These are phyloP conservation scores for Aspergillus sclerotioniger DNA, from an alignment of 495 filamentous ascomycete genomes.

Conservation along the genomic window DNA sequence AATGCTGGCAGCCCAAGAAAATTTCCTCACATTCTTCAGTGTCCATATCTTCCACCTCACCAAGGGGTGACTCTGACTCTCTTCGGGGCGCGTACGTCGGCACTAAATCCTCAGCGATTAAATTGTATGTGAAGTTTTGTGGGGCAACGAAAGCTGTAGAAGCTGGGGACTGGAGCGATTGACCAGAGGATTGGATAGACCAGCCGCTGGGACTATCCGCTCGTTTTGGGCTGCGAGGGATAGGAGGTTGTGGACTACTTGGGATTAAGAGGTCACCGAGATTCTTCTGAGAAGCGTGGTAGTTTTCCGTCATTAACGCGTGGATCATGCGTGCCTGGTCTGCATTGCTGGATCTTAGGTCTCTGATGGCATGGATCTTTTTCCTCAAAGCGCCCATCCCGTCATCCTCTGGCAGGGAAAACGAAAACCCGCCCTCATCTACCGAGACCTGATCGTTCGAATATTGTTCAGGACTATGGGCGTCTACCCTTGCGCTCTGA, in stretches of 20 bases:
- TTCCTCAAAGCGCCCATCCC: conserved; percentile 76
- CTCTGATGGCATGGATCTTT: conserved; percentile 75
- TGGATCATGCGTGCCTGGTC: conserved; percentile 87
- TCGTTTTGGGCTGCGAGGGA: conserved; percentile 34
- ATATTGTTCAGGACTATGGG: conserved; percentile 1
- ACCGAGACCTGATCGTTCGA: conserved; percentile 13
- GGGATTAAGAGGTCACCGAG: conserved; percentile 26
- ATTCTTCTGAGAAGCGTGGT: conserved; percentile 50
- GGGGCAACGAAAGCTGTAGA: conserved; percentile 30
- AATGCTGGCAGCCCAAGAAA: conserved; percentile 82
- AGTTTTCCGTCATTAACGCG: conserved; percentile 75
- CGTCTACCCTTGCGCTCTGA: conserved; percentile 1
- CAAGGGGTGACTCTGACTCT: conserved; percentile 37
- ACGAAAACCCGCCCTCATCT: conserved; percentile 22
- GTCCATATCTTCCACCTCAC: conserved; percentile 46
- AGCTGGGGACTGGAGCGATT: conserved; percentile 27
- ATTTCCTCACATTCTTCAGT: conserved; percentile 39
- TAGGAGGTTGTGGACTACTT: conserved; percentile 31
- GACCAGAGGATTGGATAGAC: conserved; percentile 28
- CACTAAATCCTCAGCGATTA: conserved; percentile 67
- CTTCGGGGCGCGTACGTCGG: conserved; percentile 64
- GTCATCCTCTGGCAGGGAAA: conserved; percentile 80
- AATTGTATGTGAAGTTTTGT: conserved; percentile 57
- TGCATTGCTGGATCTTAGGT: conserved; percentile 55
- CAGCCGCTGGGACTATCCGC: conserved; percentile 33